Percentiles rank a stretch among this genome's conserved stretches.
Conservation (phyloP, 805 yeast genomes). For the Candida pseudoglaebosa region DNA sequence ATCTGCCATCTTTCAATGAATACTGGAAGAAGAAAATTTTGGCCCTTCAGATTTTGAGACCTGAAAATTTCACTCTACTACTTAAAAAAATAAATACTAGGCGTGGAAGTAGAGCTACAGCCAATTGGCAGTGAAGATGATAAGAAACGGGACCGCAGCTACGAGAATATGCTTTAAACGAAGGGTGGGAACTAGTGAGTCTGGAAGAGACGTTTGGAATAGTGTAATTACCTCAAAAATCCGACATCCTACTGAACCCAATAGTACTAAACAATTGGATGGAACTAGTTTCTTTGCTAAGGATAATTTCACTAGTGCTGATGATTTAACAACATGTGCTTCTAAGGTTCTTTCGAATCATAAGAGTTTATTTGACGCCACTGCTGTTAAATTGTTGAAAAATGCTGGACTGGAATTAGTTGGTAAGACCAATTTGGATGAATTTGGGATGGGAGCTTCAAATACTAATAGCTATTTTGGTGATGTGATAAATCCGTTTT, state of each 20-base stretch:
- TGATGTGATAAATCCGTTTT: conserved; percentile 51
- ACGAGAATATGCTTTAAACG: not conserved
- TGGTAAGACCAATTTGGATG: conserved; percentile 92
- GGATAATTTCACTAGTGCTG: conserved; percentile 70
- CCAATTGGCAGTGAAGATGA: not conserved
- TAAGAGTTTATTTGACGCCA: conserved; percentile 76
- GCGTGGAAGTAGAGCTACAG: not conserved
- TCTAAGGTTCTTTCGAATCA: conserved; percentile 61
- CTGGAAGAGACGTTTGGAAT: conserved; percentile 2
- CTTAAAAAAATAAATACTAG: not conserved
- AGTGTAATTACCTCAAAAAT: not conserved
- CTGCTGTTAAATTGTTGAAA: conserved; percentile 56
- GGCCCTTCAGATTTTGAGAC: not conserved
- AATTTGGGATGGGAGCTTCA: conserved; percentile 94
- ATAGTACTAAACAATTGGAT: not conserved
- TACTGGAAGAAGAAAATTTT: not conserved
- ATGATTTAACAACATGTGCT: conserved; percentile 73
- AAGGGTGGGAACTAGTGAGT: not conserved
- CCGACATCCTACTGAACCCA: not conserved
- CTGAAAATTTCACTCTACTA: not conserved
- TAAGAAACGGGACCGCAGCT: not conserved
- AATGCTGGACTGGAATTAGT: conserved; percentile 48
- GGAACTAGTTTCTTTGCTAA: conserved; percentile 36
- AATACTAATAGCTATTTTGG: conserved; percentile 56
- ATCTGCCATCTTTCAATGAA: conserved; percentile 6